Percentiles rank a stretch among this genome's conserved stretches.
phyloP scores from a whole-genome alignment of 2,329 filamentous ascomycete species.

The Alternaria panax region DNA sequence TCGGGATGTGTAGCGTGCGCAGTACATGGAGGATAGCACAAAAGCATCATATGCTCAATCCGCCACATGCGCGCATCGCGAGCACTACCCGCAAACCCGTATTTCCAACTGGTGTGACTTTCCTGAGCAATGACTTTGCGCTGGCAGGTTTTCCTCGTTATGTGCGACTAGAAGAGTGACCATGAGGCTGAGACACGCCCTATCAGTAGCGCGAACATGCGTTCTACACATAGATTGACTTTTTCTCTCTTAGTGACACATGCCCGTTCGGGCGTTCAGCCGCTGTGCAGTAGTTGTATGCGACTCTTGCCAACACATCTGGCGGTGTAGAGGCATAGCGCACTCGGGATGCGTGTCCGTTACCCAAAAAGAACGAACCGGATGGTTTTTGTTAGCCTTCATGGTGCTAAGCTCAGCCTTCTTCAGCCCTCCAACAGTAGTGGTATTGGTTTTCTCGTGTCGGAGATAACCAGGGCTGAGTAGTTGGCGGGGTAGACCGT shows the following conservation, averaged over 20 bases:
- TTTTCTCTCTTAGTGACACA: slow-evolving; percentile 1
- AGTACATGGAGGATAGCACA: background rate
- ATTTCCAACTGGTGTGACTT: background rate
- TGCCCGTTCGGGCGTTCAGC: background rate
- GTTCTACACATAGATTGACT: background rate
- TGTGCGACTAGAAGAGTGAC: background rate
- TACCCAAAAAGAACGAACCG: background rate
- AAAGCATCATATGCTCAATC: slow-evolving; percentile 1
- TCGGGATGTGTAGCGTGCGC: background rate
- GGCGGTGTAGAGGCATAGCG: slow-evolving; percentile 1
- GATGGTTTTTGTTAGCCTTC: background rate
- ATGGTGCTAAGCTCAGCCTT: slow-evolving; percentile 2
- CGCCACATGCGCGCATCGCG: background rate
- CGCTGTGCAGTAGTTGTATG: background rate
- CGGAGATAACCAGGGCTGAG: background rate
- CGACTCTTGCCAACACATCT: background rate
- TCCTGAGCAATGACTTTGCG: background rate
- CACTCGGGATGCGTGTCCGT: background rate
- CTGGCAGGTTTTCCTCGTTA: background rate
- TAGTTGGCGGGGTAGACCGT: slow-evolving; percentile 9
- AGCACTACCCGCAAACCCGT: background rate
- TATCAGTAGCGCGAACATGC: slow-evolving; percentile 2
- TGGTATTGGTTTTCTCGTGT: slow-evolving; percentile 2
- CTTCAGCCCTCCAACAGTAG: background rate
- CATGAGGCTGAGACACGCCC: slow-evolving; percentile 2